Conservation (phyloP, 192 early-diverging fungal species). For the Phycomyces nitens region DNA sequence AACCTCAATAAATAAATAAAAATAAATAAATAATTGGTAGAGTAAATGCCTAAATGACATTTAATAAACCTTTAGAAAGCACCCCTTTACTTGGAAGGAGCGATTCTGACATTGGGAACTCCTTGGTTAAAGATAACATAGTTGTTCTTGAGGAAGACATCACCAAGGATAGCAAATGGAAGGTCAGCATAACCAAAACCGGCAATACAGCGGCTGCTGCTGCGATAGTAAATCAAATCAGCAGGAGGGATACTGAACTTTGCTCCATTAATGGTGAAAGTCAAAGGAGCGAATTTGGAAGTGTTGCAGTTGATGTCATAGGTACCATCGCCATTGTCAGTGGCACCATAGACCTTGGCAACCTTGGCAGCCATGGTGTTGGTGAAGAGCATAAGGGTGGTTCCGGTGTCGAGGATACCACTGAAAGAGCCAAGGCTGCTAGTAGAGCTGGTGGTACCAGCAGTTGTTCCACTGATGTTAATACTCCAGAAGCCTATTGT, state of each 20-base stretch:
- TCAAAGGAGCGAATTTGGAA: constrained; percentile 20
- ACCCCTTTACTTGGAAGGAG: constrained; percentile 30
- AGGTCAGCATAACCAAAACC: constrained; percentile 36
- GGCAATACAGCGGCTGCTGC: constrained; percentile 4
- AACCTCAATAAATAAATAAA: too few relatives aligned
- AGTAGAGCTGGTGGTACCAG: not conserved
- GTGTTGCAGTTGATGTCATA: constrained; percentile 18
- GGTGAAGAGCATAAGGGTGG: constrained; percentile 56
- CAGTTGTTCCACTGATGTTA: not conserved
- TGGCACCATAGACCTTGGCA: constrained; percentile 17
- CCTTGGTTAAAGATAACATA: constrained; percentile 64
- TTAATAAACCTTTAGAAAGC: too few relatives aligned
- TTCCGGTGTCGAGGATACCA: constrained; percentile 63
- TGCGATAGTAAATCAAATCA: constrained; percentile 33
- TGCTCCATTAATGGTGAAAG: constrained; percentile 36
- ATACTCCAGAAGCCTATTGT: constrained; percentile 8
- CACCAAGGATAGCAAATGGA: constrained; percentile 54
- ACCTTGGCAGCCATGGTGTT: constrained; percentile 12
- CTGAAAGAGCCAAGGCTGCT: constrained; percentile 15
- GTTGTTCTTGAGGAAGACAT: constrained; percentile 65
- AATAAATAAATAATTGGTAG: too few relatives aligned
- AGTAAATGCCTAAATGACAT: too few relatives aligned
- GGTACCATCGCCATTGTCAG: constrained; percentile 22
- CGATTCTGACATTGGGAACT: constrained; percentile 54
- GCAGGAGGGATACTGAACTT: constrained; percentile 29